A percentile compares a stretch with the other conserved stretches of the same genome.
These are phyloP conservation scores for Aaosphaeria pasadenensis DNA, from an alignment of 2,329 filamentous ascomycete genomes.

Conservation along the genomic window DNA sequence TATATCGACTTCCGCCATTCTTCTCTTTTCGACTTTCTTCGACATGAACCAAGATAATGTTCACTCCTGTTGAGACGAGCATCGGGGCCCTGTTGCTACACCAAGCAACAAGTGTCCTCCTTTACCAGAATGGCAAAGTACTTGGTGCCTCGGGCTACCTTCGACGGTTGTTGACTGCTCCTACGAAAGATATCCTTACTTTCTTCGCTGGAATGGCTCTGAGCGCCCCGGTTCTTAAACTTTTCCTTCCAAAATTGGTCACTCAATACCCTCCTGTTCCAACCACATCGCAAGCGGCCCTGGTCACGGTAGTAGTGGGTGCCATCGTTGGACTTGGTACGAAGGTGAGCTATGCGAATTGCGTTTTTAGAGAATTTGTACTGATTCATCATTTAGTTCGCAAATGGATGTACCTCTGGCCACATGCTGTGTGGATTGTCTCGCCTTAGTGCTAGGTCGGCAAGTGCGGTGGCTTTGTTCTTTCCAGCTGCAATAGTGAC, in stretches of 20 bases:
- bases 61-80: slow-evolving; percentile 52
- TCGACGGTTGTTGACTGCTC: slow-evolving; percentile 39
- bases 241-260: slow-evolving; percentile 44
- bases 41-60: slow-evolving; percentile 36
- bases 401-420: slow-evolving; percentile 53
- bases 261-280: slow-evolving; percentile 41
- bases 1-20: too few relatives aligned
- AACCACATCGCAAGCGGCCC: slow-evolving; percentile 30
- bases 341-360: slow-evolving; percentile 38
- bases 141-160: slow-evolving; percentile 51
- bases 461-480: slow-evolving; percentile 42
- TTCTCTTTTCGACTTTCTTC: too few relatives aligned
- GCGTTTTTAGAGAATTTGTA: not conserved
- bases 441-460: slow-evolving; percentile 48
- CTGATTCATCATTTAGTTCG: slow-evolving; percentile 8
- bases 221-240: slow-evolving; percentile 42
- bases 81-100: slow-evolving; percentile 51
- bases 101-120: slow-evolving; percentile 48
- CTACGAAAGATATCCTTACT: slow-evolving; percentile 41
- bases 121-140: slow-evolving; percentile 51
- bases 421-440: slow-evolving; percentile 56
- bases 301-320: slow-evolving; percentile 42
- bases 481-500: slow-evolving; percentile 31
- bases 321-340: slow-evolving; percentile 52
- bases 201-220: slow-evolving; percentile 47